phyloP scores from a whole-genome alignment of 2,329 filamentous ascomycete species.

The Colletotrichum sp. region DNA sequence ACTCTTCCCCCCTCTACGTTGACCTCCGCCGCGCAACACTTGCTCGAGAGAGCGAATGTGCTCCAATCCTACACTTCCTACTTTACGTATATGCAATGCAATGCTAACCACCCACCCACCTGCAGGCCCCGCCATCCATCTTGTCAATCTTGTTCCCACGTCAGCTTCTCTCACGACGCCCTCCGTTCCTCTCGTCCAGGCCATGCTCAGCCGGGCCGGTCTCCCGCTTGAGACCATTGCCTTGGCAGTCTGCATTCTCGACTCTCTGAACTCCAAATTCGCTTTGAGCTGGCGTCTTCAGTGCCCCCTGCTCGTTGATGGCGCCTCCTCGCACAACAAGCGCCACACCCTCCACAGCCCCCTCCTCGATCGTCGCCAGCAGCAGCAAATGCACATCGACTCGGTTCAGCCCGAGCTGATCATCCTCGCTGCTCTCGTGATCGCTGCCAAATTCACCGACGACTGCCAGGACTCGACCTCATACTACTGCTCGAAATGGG shows the following conservation, averaged over 20 bases:
- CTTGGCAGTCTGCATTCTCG: constrained; percentile 69
- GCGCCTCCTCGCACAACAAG: constrained; percentile 34
- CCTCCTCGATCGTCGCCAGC: constrained; percentile 26
- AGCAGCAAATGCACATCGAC: constrained; percentile 60
- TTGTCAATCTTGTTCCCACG: constrained; percentile 69
- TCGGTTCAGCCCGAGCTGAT: constrained; percentile 67
- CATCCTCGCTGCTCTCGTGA: constrained; percentile 64
- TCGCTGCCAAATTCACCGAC: constrained; percentile 70
- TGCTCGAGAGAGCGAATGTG: constrained; percentile 2
- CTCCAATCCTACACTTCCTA: constrained; percentile 23
- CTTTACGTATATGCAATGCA: constrained; percentile 8
- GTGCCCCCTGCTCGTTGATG: constrained; percentile 51
- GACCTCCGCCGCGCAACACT: background rate
- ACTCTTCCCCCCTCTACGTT: background rate
- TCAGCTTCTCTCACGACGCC: constrained; percentile 64
- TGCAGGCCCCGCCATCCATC: constrained; percentile 67
- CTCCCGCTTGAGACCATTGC: constrained; percentile 67
- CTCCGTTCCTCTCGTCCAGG: constrained; percentile 64
- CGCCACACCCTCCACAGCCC: constrained; percentile 52
- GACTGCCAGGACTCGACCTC: constrained; percentile 60
- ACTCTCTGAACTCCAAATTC: constrained; percentile 67
- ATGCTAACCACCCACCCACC: constrained; percentile 14
- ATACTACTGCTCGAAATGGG: constrained; percentile 61
- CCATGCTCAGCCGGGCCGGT: constrained; percentile 61
- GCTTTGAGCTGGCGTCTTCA: constrained; percentile 65